Base-by-base conservation (phyloP, 768 basidiomycete genomes). In the Trametes elegans region DNA sequence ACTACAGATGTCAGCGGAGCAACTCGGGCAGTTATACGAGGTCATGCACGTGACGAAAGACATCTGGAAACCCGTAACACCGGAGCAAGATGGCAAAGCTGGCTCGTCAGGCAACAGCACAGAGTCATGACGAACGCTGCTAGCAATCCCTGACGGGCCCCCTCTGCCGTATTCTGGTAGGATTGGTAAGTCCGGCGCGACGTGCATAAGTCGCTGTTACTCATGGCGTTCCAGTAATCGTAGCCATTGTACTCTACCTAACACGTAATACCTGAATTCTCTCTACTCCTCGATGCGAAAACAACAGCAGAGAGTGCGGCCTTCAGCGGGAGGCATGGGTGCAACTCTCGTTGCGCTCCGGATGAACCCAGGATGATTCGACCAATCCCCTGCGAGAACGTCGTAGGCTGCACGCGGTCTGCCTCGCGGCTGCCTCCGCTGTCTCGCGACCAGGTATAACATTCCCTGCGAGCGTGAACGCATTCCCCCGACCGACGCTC, bases 1-100 rank as follows among this genome's bases (percentile, higher is more conserved):
- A 3, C 16, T 45, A 7, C 23, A 94, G 92, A 88, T 95, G 84
- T 94, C 93, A 18, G 70, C 76, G 28, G 93, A 96, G 67, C 96
- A 99, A 68, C 75, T 98, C 4, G 90, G 90, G 1, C 96, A 98
- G 70, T 71, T 99, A 36, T 93, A 97, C 66, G 94, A 98, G 67
- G 79, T 99, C 57, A 93, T 96, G 92, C 86, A 90, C 58, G 90
- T 87, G 2, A 86, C 93, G 0, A 92, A 90, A 66, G 87, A 87
- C 58, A 78, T 96, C 28, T 96, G 90, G 91, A 93, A 87, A 65
- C 78, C 84, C 19, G 68, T 48, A 3, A 23, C 56, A 14, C 55
- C 59, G 6, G 40, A 55, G 24, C 51, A 57, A 27, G 42, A 53
- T 39, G 55, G 55, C 11, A 44, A 28, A 26, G 34, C n/a, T 6